Percentiles rank a stretch among this genome's conserved stretches.
Conservation (phyloP, 75 land plant genomes). For the Cryptomeria japonica region DNA sequence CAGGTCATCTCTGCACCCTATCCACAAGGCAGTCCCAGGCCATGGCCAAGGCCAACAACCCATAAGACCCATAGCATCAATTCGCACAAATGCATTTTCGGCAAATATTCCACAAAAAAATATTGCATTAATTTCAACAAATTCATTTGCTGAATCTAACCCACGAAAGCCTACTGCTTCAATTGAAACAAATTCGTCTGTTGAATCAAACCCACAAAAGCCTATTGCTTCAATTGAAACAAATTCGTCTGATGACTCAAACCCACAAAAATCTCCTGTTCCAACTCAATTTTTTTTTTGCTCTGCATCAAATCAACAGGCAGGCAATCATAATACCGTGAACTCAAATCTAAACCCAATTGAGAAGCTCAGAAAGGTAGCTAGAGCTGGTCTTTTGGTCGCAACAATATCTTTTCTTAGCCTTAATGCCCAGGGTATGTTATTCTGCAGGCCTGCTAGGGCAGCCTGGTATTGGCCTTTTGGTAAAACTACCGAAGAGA, state of each 20-base stretch:
- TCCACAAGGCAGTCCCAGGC: neutral
- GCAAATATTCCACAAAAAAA: neutral
- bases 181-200: too few species aligned
- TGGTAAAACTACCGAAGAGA: neutral
- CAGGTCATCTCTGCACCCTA: neutral
- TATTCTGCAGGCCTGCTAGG: conserved; percentile 3
- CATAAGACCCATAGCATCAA: neutral
- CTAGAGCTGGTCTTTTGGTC: neutral
- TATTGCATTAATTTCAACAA: neutral
- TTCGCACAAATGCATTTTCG: neutral
- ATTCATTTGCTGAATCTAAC: neutral
- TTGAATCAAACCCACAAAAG: neutral
- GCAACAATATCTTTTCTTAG: neutral
- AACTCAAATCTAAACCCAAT: neutral
- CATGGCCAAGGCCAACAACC: neutral
- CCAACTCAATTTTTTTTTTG: neutral
- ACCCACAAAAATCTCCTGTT: neutral
- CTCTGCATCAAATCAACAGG: neutral
- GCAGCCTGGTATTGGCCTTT: neutral
- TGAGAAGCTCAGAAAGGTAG: neutral
- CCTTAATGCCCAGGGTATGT: neutral
- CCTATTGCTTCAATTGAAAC: neutral
- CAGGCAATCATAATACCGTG: neutral
- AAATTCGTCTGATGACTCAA: neutral
- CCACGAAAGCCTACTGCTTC: neutral